phyloP scores from a whole-genome alignment of 768 basidiomycete species.

The Calvatia gigantea region DNA sequence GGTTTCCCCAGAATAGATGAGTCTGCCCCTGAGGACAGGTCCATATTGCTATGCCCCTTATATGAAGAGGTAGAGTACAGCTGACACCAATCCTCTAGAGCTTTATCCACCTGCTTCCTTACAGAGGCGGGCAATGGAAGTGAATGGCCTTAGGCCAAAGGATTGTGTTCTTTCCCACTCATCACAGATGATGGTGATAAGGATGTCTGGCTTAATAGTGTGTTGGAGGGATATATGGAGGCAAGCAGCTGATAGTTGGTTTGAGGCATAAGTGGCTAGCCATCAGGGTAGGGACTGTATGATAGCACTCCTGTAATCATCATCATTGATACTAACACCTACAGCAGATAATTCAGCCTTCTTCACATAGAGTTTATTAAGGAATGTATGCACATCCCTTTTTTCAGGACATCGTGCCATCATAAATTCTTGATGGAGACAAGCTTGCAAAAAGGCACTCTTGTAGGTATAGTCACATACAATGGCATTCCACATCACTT shows the following conservation, averaged over 20 bases:
- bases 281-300: not conserved
- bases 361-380: constrained; percentile 21
- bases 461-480: constrained; percentile 28
- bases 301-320: not conserved
- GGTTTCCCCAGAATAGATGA: too few species aligned
- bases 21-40: too few species aligned
- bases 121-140: too few species aligned
- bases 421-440: constrained; percentile 24
- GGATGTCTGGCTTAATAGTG: not conserved
- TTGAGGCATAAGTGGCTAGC: not conserved
- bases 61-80: too few species aligned
- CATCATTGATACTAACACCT: constrained; percentile 12
- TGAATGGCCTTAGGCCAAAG: not conserved
- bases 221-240: too few species aligned
- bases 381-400: constrained; percentile 25
- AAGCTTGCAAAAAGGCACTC: constrained; percentile 27
- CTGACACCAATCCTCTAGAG: too few species aligned
- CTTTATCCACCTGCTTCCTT: too few species aligned
- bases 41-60: too few species aligned
- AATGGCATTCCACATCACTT: constrained; percentile 26
- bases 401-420: constrained; percentile 25
- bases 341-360: constrained; percentile 22
- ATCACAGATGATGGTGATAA: not conserved
- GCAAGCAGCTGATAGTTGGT: not conserved
- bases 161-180: not conserved